Evolutionary conservation across 768 basidiomycete species (phyloP).

Genomic region (Collybia sp.): DNA sequence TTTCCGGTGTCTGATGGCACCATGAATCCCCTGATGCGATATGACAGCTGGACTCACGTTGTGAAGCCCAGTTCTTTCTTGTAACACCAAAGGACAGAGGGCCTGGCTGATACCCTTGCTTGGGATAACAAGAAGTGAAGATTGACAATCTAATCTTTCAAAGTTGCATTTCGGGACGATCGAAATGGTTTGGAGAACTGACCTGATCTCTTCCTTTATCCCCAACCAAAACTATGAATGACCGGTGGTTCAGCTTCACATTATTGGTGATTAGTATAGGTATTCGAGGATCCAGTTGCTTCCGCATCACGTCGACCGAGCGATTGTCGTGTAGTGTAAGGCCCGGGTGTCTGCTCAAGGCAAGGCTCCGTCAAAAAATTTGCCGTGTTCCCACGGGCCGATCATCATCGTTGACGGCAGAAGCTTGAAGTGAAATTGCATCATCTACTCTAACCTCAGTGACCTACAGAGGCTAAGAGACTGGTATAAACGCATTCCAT

Average conservation of each 20-base stretch:
- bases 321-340: no score
- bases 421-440: no score
- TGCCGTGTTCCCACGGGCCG: no score
- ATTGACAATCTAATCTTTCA: slow-evolving; percentile 72
- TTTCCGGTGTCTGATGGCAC: slow-evolving; percentile 73
- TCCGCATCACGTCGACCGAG: slow-evolving; percentile 48
- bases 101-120: slow-evolving; percentile 81
- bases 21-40: background rate
- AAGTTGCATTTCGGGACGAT: background rate
- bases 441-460: no score
- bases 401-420: no score
- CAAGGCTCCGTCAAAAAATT: no score
- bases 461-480: no score
- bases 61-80: slow-evolving; percentile 98
- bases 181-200: slow-evolving; percentile 12
- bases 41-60: slow-evolving; percentile 47
- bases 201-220: slow-evolving; percentile 93
- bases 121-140: slow-evolving; percentile 94
- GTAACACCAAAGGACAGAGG: slow-evolving; percentile 97
- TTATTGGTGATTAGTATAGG: slow-evolving; percentile 90
- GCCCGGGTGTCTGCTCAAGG: no score
- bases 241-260: slow-evolving; percentile 89
- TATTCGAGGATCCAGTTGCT: slow-evolving; percentile 90
- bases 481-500: no score
- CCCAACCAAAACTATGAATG: slow-evolving; percentile 94